Base-by-base conservation (phyloP, 345 rosid species). In the Dipteronia dyeriana region DNA sequence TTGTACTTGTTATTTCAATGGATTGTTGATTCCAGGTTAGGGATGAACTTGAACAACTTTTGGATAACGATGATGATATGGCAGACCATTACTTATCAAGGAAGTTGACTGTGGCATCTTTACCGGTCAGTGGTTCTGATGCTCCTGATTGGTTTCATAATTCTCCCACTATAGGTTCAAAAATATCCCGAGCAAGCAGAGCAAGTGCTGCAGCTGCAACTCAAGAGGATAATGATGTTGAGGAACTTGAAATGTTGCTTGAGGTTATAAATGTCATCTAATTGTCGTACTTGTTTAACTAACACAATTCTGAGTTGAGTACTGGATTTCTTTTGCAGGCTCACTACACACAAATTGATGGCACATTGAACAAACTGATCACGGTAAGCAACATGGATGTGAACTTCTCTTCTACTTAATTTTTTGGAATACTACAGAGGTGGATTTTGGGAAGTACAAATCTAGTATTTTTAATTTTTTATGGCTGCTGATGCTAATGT, bases 231-330 rank as follows among this genome's bases (percentile, higher is more conserved):
- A 86, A 83, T 65, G 90, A 87, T 75, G 81, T 84, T 22, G 92
- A 87, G 84, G 90, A 89, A 68, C 90, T 87, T 57, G 89, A 89
- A 84, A 89, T 89, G 90, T 78, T 89, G 76, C 89, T 87, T 23
- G 90, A 89, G 90, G 90, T 87, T 57, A 74, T 73, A 73, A 49
- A 51, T 45, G 19, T 38, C 5, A 70, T 73, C 61, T 2, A 74
- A 41, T 53, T 76, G 43, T 70, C 16, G 4, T 54, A 56, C 26
- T 68, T 38, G 47, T 64, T 41, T 60, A 45, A 45, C 41, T 12
- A 49, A 64, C 39, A 16, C 47, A 65, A 57, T 57, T 66, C 14
- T 73, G 67, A 79, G 72, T 64, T 73, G 23, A 3, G 14, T 65
- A 20, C 25, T 34, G 39, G 43, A 38, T 71, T 73, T 20, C 45